Evolutionary conservation across 1,284 basidiomycete species (phyloP), one percentile per base, ranked within the genome.

Genomic region (Marasmius fiardii): DNA sequence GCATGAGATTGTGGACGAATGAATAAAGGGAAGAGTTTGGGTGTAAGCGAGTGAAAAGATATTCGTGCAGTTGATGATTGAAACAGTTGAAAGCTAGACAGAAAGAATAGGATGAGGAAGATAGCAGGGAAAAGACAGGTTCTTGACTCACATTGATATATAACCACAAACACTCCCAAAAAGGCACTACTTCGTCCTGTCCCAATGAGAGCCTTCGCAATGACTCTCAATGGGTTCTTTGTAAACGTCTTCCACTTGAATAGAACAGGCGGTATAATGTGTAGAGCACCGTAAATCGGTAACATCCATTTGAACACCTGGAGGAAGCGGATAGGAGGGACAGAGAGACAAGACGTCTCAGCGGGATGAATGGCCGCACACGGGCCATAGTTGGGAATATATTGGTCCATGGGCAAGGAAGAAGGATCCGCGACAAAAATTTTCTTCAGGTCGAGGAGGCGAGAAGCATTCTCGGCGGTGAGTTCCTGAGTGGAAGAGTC

Each of bases 131-230:
- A 21, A 2, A 8, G 18, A 21, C 18, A 52, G 37, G 12, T 34
- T 43, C 16, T 20, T 11, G 39, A 70, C 85, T 56, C 59, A 92
- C 91, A 68, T 68, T 98, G 94, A 69, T 90, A 96, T 58, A 94
- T 87, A 43, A 88, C 72, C 41, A 98, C 87, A 63, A 96, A 96
- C 4, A 83, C 75, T 2, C 90, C 92, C 23, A 98, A 74, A 78
- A 98, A 99, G 0, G 93, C 86, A 1, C 91, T 93, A 63, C 92
- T 95, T 51, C 95, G 79, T 58, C 86, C 70, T 10, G 93, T 94
- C 8, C 94, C 94, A 65, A 82, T 71, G 0, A 81, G 73, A 0
- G 90, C 86, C 54, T 80, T 82, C 7, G 81, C 65, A 1, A 95
- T 71, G 71, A 92, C 86, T 34, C 72, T 75, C 14, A 77, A 66